A percentile compares a stretch with the other conserved stretches of the same genome.
Evolutionary conservation across 164 flowering plant genomes (phyloP).

Genomic region (Santalum album): DNA sequence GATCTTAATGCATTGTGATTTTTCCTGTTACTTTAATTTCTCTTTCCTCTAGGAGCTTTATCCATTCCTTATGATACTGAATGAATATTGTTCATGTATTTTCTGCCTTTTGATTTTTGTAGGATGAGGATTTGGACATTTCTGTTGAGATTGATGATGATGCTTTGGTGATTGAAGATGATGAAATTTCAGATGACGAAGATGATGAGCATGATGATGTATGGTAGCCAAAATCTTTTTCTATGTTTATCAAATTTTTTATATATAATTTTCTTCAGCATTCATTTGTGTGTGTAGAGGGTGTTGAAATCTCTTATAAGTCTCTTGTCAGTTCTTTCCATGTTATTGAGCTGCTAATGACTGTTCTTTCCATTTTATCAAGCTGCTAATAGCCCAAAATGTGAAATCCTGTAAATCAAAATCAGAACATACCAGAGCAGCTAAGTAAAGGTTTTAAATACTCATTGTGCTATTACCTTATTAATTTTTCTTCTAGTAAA

Average conservation of each 20-base stretch:
- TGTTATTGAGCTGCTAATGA: no score
- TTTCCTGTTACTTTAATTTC: no score
- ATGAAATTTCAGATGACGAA: slow-evolving; percentile 90
- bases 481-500: no score
- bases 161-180: slow-evolving; percentile 93
- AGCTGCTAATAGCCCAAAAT: no score
- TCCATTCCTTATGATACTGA: no score
- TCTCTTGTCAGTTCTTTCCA: background rate
- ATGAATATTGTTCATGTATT: background rate
- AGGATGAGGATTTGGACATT: slow-evolving; percentile 90
- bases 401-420: no score
- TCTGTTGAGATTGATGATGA: slow-evolving; percentile 90
- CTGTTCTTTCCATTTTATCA: no score
- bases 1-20: no score
- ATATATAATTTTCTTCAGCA: background rate
- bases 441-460: no score
- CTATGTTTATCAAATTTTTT: background rate
- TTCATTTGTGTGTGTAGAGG: background rate
- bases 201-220: slow-evolving; percentile 93
- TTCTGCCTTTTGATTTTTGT: slow-evolving; percentile 1
- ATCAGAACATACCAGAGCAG: no score
- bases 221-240: slow-evolving; percentile 10
- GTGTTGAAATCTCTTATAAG: background rate
- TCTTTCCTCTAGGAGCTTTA: no score
- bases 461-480: no score